These are phyloP conservation scores for bread wheat (Triticum aestivum) DNA, from an alignment of 176 grass and related monocot species.

Conservation along the genomic window IWGSC_CS_RefSeq_v2.1 NC_057799.1:562043356-562043855, in stretches of 20 bases:
- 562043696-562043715: background rate
- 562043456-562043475: too few relatives aligned
- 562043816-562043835: constrained; percentile 41
- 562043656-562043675: constrained; percentile 10
- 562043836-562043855: constrained; percentile 17
- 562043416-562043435: too few relatives aligned
- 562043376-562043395: too few relatives aligned
- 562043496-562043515: too few relatives aligned
- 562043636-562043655: background rate
- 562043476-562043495: too few relatives aligned
- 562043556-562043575: background rate
- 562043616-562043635: background rate
- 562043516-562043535: too few relatives aligned
- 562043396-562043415: too few relatives aligned
- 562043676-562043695: background rate
- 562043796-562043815: constrained; percentile 28
- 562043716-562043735: constrained; percentile 31
- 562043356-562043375: too few relatives aligned
- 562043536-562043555: background rate
- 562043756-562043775: background rate
- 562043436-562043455: too few relatives aligned
- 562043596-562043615: background rate
- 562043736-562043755: constrained; percentile 14
- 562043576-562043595: constrained; percentile 14
- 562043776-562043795: background rate